Evolutionary conservation across 345 rosid species (phyloP), one percentile per base, ranked within the genome.

Genomic region (Psidium guajava): DNA sequence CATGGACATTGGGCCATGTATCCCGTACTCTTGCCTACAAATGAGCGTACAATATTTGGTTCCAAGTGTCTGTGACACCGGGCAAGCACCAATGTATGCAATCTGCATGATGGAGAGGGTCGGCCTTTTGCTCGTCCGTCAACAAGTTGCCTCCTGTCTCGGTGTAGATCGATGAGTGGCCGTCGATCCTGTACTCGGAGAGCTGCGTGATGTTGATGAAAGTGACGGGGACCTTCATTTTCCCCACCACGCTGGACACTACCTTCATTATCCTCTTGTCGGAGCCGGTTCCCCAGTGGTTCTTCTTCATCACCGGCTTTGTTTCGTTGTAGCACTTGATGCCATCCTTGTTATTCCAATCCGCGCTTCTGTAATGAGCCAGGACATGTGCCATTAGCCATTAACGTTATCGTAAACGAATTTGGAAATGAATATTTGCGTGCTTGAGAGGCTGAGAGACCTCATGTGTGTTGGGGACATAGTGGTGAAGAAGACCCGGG

Each of bases 1-100:
- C 47, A 18, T 4, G 77, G 24, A 40, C 77, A 10, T 69, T 9
- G 47, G 77, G 77, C 47, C 77, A 49, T 59, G 75, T 54, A 59
- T 59, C 32, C 75, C 80, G 3, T 24, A 32, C 36, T 53, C 2
- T 64, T 27, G 55, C 49, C 86, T 94, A 97, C 94, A 97, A 90
- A 86, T 92, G 89, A 32, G 98, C 98, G 42, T 93, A 90, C 44
- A 97, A 84, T 56, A 97, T 92, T 77, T 89, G 98, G 84, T 95
- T 97, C 98, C 98, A 97, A 0, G 98, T 93, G 85, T 97, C 99
- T 1, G 99, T 98, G 27, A 97, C 90, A 44, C 98, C 98, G 3
- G 98, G 99, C 85, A 97, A 84, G 44, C 99, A 97, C 98, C 98
- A 97, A n/a, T 97, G 99, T 83, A 97, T 97, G 90, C 98, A 97